Base-by-base conservation (phyloP, 345 rosid species). In the Citrus unshiu region DNA sequence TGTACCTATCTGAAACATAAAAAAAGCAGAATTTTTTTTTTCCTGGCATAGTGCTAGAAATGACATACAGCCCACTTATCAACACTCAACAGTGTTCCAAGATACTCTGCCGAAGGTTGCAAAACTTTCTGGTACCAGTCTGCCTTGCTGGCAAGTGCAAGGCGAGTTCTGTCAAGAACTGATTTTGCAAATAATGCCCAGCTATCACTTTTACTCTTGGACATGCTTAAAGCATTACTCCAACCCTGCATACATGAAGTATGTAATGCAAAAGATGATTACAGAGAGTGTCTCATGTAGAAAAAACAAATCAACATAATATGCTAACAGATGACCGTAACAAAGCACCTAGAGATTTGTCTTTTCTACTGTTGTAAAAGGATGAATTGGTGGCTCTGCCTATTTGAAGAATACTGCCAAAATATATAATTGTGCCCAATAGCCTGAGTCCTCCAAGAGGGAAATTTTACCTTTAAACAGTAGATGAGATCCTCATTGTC, bases 111-210 rank as follows among this genome's bases (percentile, higher is more conserved):
- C 10, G 99, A 96, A 58, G 99, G 98, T 83, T 96, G 98, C 89
- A 96, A 84, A 80, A 94, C 78, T 81, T 81, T 82, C 70, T 90
- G 97, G 82, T 93, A 96, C 87, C 88, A 91, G 81, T 94, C 99
- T 74, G 95, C 95, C 84, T 92, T 96, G 90, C 87, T 85, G 79
- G 95, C 82, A 81, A 96, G 93, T 67, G 95, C 89, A 72, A 94
- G 95, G 69, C 98, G 94, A 68, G 95, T 94, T 87, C 99, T 93
- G 83, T 96, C 99, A 58, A 96, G 95, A 77, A 91, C 91, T 61
- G 99, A 94, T 86, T 96, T 96, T 49, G 98, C 95, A 87, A 87
- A 93, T 79, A 96, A 84, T 27, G 99, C 98, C 98, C 99, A 96
- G 34, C 88, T 78, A 79, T 84, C 83, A 76, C 79, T 87, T 87